Evolutionary conservation across 2,329 filamentous ascomycete species (phyloP), one percentile per base, ranked within the genome.

Genomic region (Pestalotiopsis sp.): DNA sequence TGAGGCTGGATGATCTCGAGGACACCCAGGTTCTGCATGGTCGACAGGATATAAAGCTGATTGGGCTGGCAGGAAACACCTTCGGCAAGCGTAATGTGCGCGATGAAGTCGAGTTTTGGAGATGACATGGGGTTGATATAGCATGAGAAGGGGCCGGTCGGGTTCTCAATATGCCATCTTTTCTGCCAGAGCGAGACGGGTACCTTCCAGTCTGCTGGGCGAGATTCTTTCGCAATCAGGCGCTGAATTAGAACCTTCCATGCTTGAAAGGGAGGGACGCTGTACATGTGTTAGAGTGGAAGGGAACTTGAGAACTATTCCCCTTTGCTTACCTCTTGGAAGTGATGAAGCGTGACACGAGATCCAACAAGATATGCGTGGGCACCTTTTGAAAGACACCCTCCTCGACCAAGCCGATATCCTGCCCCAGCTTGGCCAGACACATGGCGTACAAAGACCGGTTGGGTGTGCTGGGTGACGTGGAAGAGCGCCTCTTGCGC

Each of bases 11-110:
- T 77, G 25, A 87, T 78, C 73, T 86, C 83, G 13, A 87, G 78
- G 2, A 84, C 79, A 9, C 81, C 84, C 4, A 87, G 80, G 65
- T 86, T 87, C 36, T 77, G 80, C 71, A 87, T 77, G 4, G 79
- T 73, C 0, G 82, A 72, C 39, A 87, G 75, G 20, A 73, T 73
- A 2, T 85, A 70, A 36, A 87, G 72, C 64, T 86, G 83, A 23
- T 77, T 74, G 0, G 78, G 77, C 4, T 67, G 72, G 56, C 78
- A 73, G 1, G 38, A 41, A 17, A 67, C 57, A 9, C 23, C 23
- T 2, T 68, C 71, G 4, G 70, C 13, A 36, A 79, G 72, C 38
- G 71, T 72, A 1, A 80, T 69, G 41, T 77, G 75, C 3, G 70
- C 71, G 36, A 80, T 69, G 58, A 79, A 80, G 11, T 75, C 75